Conservation (phyloP, 257 asterid species). For the Paraleonurus japonicus region DNA sequence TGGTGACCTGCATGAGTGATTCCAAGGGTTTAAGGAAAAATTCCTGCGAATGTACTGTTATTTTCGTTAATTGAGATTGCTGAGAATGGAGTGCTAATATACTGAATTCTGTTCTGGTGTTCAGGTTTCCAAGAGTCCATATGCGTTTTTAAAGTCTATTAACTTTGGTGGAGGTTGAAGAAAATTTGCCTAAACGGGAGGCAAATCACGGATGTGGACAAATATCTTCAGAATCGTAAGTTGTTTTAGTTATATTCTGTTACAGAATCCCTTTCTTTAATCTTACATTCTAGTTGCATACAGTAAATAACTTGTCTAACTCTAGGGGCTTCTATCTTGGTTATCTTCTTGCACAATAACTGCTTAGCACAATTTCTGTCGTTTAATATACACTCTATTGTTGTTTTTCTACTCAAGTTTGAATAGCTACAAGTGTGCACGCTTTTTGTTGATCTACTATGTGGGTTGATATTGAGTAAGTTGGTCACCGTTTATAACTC, state of each 20-base stretch:
- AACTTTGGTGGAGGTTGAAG: conserved; percentile 27
- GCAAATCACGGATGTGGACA: conserved; percentile 80
- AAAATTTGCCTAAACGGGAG: conserved; percentile 31
- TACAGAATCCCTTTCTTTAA: not conserved
- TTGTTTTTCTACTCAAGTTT: conserved; percentile 4
- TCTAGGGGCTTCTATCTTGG: not conserved
- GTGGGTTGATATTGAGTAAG: not conserved
- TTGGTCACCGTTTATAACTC: not conserved
- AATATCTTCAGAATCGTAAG: conserved; percentile 94
- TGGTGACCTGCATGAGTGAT: conserved; percentile 16
- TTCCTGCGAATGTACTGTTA: not conserved
- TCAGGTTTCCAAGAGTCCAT: conserved; percentile 25
- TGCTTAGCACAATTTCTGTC: not conserved
- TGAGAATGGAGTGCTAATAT: conserved; percentile 4
- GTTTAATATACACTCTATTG: not conserved
- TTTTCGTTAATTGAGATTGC: not conserved
- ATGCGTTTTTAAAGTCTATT: conserved; percentile 23
- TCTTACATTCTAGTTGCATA: not conserved
- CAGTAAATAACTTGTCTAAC: not conserved
- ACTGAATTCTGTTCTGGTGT: conserved; percentile 13
- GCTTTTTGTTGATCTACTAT: not conserved
- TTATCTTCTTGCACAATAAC: conserved; percentile 16
- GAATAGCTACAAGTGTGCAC: not conserved
- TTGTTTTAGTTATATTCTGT: conserved; percentile 9
- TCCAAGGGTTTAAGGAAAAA: conserved; percentile 9